A percentile compares a stretch with the other conserved stretches of the same genome.
These are phyloP conservation scores for Wickerhamia fluorescens DNA, from an alignment of 805 yeast genomes.

Conservation along the genomic window DNA sequence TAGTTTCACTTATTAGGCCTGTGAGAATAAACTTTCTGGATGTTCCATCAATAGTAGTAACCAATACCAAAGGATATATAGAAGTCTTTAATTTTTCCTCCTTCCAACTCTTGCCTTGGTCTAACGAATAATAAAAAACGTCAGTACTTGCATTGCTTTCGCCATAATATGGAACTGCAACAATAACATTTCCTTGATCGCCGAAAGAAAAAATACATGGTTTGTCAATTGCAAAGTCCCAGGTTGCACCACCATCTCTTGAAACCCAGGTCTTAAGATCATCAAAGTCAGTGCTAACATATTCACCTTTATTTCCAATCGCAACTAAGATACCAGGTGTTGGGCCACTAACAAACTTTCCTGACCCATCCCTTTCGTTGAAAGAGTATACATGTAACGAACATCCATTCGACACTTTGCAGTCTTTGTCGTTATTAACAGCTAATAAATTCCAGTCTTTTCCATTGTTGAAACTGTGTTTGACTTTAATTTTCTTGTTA, in stretches of 20 bases:
- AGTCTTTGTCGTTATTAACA: conserved; percentile 37
- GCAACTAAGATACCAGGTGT: conserved; percentile 43
- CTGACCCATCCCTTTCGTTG: conserved; percentile 32
- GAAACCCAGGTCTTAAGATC: conserved; percentile 52
- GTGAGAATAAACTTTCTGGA: conserved; percentile 49
- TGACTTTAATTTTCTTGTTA: conserved; percentile 18
- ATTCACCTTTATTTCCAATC: conserved; percentile 27
- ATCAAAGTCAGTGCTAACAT: conserved; percentile 8
- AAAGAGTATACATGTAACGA: conserved; percentile 36
- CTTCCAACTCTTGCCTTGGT: conserved; percentile 68
- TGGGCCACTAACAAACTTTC: conserved; percentile 40
- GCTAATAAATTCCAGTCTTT: conserved; percentile 43
- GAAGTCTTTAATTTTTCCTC: conserved; percentile 39
- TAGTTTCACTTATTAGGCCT: conserved; percentile 26
- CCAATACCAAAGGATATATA: conserved; percentile 34
- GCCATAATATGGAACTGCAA: conserved; percentile 43
- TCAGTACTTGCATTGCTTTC: conserved; percentile 22
- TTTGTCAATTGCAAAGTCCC: conserved; percentile 51
- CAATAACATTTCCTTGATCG: conserved; percentile 68
- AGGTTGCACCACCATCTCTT: conserved; percentile 69
- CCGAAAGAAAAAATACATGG: conserved; percentile 58
- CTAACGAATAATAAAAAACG: conserved; percentile 48
- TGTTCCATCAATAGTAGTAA: conserved; percentile 67
- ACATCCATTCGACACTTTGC: conserved; percentile 41
- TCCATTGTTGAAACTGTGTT: conserved; percentile 48